Evolutionary conservation across 2,329 filamentous ascomycete genomes (phyloP), one percentile per base, ranked within the genome.

Genomic region (Pseudogymnoascus sp.): DNA sequence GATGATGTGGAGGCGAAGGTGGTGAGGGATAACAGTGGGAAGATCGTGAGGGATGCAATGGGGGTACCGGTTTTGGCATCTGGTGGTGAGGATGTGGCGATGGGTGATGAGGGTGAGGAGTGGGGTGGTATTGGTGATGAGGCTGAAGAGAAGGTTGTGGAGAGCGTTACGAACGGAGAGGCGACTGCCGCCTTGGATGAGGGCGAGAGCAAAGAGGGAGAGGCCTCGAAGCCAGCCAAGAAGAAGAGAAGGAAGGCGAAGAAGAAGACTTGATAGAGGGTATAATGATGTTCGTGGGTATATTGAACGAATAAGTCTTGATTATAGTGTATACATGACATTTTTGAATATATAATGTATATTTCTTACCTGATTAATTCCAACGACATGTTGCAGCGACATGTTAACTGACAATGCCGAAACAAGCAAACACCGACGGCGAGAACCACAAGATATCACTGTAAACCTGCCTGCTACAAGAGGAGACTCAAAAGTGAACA

Each of bases 21-120:
- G 8, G 12, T 61, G 16, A 74, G 83, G 65, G 84, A 83, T 67
- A 79, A 81, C 28, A 77, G 79, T 58, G 84, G 85, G 0, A 78
- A 76, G 66, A 76, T 85, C 59, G 76, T 79, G 2, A 72, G 75
- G 65, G 76, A 79, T 64, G 55, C 73, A 63, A 70, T 72, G 66
- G 76, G 74, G 16, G 75, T 73, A 73, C 75, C 74, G 7, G 67
- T 49, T 49, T 28, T 77, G 5, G 65, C 75, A 62, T 74, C 49
- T 30, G 63, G 65, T 19, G 64, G 62, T 19, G 65, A 69, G 19
- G 61, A 64, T 11, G 30, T 65, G 16, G 65, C 63, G 28, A 62
- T 58, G 16, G 62, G 64, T 16, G 41, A 55, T 9, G 38, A 59
- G 16, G 64, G 59, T 16, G 64, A 65, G 28, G 64, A 65, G 55